phyloP scores from a whole-genome alignment of 768 basidiomycete genomes.

The Boletellus sp. region DNA sequence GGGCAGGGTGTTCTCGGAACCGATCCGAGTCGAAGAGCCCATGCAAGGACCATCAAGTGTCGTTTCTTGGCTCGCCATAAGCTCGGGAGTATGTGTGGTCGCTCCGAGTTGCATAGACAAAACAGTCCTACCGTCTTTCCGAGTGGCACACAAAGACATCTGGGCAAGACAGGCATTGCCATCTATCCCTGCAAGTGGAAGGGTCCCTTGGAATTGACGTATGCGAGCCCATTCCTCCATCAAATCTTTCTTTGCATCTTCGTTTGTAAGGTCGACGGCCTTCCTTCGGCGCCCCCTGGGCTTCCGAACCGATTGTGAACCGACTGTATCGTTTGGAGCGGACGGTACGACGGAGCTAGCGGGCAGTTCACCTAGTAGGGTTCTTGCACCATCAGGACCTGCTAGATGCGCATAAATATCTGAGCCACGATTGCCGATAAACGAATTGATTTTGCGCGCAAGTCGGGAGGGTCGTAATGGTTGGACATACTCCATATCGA shows the following conservation, averaged over 20 bases:
- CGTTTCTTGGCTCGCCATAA: neutral
- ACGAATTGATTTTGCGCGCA: slow-evolving; percentile 17
- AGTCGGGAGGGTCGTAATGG: slow-evolving; percentile 22
- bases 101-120: neutral
- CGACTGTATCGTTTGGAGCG: neutral
- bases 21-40: neutral
- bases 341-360: slow-evolving; percentile 1
- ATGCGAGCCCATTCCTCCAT: slow-evolving; percentile 32
- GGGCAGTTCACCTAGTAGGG: slow-evolving; percentile 8
- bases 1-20: neutral
- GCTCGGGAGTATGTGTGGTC: neutral
- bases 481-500: neutral
- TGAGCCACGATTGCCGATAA: slow-evolving; percentile 10
- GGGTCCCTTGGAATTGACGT: slow-evolving; percentile 26
- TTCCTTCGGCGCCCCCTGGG: slow-evolving; percentile 16
- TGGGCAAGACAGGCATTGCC: neutral
- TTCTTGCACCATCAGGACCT: slow-evolving; percentile 12
- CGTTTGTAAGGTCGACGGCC: slow-evolving; percentile 16
- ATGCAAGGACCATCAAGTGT: neutral
- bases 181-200: slow-evolving; percentile 12
- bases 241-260: slow-evolving; percentile 18
- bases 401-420: slow-evolving; percentile 31
- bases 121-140: neutral
- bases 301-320: slow-evolving; percentile 6
- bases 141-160: neutral